phyloP scores from a whole-genome alignment of 2,329 filamentous ascomycete genomes.

The Claviceps fusiformis region DNA sequence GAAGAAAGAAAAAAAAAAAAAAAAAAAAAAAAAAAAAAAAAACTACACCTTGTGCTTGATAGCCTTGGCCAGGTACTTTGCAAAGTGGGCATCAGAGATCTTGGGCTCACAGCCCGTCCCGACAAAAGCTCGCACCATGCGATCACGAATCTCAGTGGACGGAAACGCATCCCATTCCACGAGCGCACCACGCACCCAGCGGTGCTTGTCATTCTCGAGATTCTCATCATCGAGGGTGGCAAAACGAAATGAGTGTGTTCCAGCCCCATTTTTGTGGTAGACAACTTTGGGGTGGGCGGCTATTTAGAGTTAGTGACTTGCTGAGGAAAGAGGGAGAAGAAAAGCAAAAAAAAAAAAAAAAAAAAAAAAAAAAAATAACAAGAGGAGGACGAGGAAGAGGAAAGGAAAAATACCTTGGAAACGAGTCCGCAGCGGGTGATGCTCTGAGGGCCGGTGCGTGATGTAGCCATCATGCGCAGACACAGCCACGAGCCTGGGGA shows the following conservation, averaged over 20 bases:
- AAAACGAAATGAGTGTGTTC: constrained; percentile 21
- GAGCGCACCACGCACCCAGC: constrained; percentile 18
- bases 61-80: constrained; percentile 5
- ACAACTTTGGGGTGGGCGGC: constrained; percentile 16
- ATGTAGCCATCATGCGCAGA: constrained; percentile 19
- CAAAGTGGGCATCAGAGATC: constrained; percentile 5
- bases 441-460: constrained; percentile 5
- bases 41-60: constrained; percentile 3
- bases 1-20: neutral
- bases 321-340: neutral
- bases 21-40: no score
- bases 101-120: constrained; percentile 4
- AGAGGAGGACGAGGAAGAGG: neutral
- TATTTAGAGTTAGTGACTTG: neutral
- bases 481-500: constrained; percentile 11
- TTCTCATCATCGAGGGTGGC: constrained; percentile 8
- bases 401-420: constrained; percentile 1
- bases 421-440: neutral
- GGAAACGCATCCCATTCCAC: constrained; percentile 7
- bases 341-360: neutral
- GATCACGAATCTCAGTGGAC: constrained; percentile 3
- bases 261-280: constrained; percentile 21
- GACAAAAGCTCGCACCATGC: constrained; percentile 5
- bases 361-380: neutral
- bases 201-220: constrained; percentile 17